Conservation (phyloP, 805 yeast species). For the Kodamaea neixiangensis region DNA sequence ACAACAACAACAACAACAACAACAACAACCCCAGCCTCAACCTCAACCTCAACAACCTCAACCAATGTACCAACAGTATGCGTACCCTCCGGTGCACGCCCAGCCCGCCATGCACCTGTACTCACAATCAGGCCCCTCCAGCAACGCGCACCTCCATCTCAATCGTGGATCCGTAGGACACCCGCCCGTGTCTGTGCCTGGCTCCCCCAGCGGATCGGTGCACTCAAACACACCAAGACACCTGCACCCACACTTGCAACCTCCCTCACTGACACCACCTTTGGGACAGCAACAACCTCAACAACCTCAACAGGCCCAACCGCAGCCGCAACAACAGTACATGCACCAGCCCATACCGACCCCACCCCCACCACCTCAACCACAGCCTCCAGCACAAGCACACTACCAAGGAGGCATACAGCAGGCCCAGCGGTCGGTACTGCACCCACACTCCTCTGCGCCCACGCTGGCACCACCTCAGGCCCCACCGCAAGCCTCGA, state of each 20-base stretch:
- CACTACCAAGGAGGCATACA: not conserved
- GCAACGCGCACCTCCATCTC: not conserved
- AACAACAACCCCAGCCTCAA: slow-evolving; percentile 7
- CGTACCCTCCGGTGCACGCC: not conserved
- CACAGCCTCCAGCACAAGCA: not conserved
- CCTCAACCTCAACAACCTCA: slow-evolving; percentile 9
- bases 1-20: slow-evolving; percentile 16
- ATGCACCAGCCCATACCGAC: slow-evolving; percentile 10
- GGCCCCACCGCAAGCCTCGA: not conserved
- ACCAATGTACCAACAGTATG: not conserved
- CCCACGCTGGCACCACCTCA: slow-evolving; percentile 8
- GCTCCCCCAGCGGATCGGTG: slow-evolving; percentile 3
- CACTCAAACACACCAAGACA: slow-evolving; percentile 5
- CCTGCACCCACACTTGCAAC: slow-evolving; percentile 9
- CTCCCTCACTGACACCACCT: slow-evolving; percentile 4
- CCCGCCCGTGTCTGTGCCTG: slow-evolving; percentile 2
- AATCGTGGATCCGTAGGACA: not conserved
- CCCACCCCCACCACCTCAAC: not conserved
- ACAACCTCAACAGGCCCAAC: too few relatives aligned
- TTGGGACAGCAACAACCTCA: not conserved
- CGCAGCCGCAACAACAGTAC: too few relatives aligned
- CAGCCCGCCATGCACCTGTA: not conserved
- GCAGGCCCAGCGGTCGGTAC: not conserved
- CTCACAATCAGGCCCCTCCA: not conserved
- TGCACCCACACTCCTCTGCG: slow-evolving; percentile 4